phyloP scores from a whole-genome alignment of 2,329 filamentous ascomycete genomes.

The Sclerotinia trifoliorum region DNA sequence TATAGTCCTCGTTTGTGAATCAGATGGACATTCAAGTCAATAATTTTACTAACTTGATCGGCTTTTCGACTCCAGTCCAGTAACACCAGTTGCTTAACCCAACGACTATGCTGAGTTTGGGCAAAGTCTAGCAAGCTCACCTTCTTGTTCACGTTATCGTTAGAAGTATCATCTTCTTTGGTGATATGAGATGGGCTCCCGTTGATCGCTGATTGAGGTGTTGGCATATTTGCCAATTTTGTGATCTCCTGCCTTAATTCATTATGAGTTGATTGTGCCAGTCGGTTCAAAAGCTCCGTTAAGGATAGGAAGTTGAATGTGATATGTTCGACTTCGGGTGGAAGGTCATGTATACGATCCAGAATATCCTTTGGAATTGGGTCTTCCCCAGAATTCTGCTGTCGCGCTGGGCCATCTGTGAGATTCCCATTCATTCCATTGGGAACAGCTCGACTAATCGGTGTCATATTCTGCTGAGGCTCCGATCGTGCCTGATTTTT shows the following conservation, averaged over 20 bases:
- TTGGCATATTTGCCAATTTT: constrained; percentile 66
- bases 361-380: constrained; percentile 34
- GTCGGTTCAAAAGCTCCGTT: constrained; percentile 69
- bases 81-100: constrained; percentile 89
- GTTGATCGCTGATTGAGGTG: constrained; percentile 54
- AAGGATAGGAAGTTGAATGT: constrained; percentile 75
- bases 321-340: constrained; percentile 67
- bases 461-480: constrained; percentile 36
- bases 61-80: constrained; percentile 84
- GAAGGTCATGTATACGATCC: constrained; percentile 55
- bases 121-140: constrained; percentile 71
- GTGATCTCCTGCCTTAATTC: constrained; percentile 68
- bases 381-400: constrained; percentile 27
- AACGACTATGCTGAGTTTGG: constrained; percentile 77
- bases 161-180: constrained; percentile 55
- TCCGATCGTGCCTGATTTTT: constrained; percentile 36
- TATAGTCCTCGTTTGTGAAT: constrained; percentile 61
- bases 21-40: constrained; percentile 80
- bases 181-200: constrained; percentile 47
- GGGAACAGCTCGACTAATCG: constrained; percentile 34
- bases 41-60: constrained; percentile 77
- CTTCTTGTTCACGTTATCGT: constrained; percentile 75
- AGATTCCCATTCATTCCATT: constrained; percentile 36
- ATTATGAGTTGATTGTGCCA: constrained; percentile 81
- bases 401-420: constrained; percentile 26